phyloP scores from a whole-genome alignment of 2,329 filamentous ascomycete genomes.

The Chrysosporium keratinophilum region DNA sequence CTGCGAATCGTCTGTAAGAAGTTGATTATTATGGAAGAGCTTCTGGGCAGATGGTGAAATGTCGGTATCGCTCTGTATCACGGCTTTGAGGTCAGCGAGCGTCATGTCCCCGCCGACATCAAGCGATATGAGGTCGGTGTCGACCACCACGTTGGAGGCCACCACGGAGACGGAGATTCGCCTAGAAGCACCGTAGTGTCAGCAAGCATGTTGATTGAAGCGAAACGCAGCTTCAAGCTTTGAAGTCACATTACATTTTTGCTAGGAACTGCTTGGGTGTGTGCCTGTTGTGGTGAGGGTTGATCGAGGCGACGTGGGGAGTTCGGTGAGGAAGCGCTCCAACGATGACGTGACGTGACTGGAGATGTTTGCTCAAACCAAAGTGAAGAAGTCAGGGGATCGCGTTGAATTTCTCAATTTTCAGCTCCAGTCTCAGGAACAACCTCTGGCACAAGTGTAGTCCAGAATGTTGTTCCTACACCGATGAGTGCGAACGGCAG shows the following conservation, averaged over 20 bases:
- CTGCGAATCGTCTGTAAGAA: constrained; percentile 65
- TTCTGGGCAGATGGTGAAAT: constrained; percentile 65
- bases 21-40: constrained; percentile 80
- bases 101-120: constrained; percentile 77
- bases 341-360: constrained; percentile 10
- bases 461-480: neutral
- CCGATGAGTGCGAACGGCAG: neutral
- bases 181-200: constrained; percentile 41
- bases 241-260: constrained; percentile 1
- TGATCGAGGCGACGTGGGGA: neutral
- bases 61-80: constrained; percentile 71
- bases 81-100: constrained; percentile 72
- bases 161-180: constrained; percentile 79
- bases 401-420: neutral
- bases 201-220: neutral
- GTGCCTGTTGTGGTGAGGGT: neutral
- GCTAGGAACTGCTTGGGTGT: neutral
- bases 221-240: neutral
- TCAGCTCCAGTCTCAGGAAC: neutral
- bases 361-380: neutral
- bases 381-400: neutral
- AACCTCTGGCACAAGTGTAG: neutral
- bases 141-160: constrained; percentile 54
- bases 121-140: constrained; percentile 67
- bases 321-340: neutral